A percentile compares a stretch with the other conserved stretches of the same genome.
These are phyloP conservation scores for Exophiala sp. DNA, from an alignment of 2,329 filamentous ascomycete species.

Conservation along the genomic window DNA sequence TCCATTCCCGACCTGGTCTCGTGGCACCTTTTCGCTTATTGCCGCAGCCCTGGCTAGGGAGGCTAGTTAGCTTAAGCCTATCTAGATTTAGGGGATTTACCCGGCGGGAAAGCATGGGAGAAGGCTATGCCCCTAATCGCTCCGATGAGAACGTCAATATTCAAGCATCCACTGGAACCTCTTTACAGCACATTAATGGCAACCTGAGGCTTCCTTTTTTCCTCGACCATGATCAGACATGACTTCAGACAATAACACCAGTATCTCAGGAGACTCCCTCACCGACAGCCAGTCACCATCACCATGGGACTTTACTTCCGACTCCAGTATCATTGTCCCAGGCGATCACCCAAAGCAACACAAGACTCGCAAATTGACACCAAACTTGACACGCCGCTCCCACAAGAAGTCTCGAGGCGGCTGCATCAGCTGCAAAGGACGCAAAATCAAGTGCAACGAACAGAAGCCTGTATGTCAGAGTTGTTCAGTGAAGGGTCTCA, in stretches of 20 bases:
- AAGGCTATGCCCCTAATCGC: no score
- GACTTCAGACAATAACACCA: constrained; percentile 10
- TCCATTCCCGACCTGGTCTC: constrained; percentile 17
- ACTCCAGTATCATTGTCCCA: constrained; percentile 1
- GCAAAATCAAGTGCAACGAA: constrained; percentile 48
- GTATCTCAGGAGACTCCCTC: constrained; percentile 5
- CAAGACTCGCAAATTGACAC: constrained; percentile 26
- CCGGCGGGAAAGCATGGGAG: background rate
- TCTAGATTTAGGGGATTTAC: background rate
- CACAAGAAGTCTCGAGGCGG: constrained; percentile 43
- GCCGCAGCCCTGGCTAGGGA: background rate
- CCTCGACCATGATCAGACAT: constrained; percentile 7
- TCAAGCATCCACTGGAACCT: background rate
- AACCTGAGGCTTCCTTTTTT: constrained; percentile 1
- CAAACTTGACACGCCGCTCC: constrained; percentile 28
- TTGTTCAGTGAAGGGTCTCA: constrained; percentile 34
- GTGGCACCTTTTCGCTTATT: constrained; percentile 6
- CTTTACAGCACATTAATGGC: background rate
- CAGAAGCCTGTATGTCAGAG: constrained; percentile 38
- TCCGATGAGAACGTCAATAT: background rate
- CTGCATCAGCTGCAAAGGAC: constrained; percentile 40
- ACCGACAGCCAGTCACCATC: constrained; percentile 12
- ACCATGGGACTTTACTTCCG: constrained; percentile 16
- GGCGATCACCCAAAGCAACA: constrained; percentile 5
- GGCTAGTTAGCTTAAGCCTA: background rate